phyloP scores from a whole-genome alignment of 192 early-diverging fungal species.

The Lobulomyces angularis region DNA sequence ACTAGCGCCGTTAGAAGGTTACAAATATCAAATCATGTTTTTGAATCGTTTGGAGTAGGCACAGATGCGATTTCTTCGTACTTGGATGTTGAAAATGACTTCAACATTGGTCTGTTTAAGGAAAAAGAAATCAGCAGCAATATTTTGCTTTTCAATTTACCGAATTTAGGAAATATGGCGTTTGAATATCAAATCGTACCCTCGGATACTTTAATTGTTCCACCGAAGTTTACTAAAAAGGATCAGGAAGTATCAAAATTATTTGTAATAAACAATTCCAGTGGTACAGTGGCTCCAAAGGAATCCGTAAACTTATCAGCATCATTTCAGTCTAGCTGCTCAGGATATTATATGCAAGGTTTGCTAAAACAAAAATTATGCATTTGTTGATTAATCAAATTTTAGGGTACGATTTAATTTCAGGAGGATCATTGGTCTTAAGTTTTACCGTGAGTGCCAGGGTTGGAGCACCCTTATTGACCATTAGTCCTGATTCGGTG shows the following conservation, averaged over 20 bases:
- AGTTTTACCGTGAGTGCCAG: conserved; percentile 31
- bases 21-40: conserved; percentile 29
- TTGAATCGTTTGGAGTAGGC: conserved; percentile 18
- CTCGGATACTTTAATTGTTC: conserved; percentile 16
- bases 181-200: conserved; percentile 29
- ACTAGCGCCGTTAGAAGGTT: conserved; percentile 21
- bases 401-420: conserved; percentile 30
- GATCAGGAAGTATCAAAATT: not conserved
- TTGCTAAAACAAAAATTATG: too few species aligned
- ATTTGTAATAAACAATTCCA: conserved; percentile 19
- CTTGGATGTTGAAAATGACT: conserved; percentile 24
- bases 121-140: conserved; percentile 23
- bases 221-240: conserved; percentile 14
- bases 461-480: conserved; percentile 38
- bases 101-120: conserved; percentile 28
- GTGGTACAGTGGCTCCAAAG: conserved; percentile 29
- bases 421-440: conserved; percentile 33
- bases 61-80: too few species aligned
- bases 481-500: conserved; percentile 14
- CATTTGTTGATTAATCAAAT: too few species aligned
- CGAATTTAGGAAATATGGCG: conserved; percentile 36
- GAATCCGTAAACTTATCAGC: conserved; percentile 30
- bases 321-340: conserved; percentile 15
- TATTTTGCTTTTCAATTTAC: conserved; percentile 37
- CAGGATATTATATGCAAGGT: conserved; percentile 39